phyloP scores from a whole-genome alignment of 1,139 yeast species.

The Sugiyamaella grinbergsii region DNA sequence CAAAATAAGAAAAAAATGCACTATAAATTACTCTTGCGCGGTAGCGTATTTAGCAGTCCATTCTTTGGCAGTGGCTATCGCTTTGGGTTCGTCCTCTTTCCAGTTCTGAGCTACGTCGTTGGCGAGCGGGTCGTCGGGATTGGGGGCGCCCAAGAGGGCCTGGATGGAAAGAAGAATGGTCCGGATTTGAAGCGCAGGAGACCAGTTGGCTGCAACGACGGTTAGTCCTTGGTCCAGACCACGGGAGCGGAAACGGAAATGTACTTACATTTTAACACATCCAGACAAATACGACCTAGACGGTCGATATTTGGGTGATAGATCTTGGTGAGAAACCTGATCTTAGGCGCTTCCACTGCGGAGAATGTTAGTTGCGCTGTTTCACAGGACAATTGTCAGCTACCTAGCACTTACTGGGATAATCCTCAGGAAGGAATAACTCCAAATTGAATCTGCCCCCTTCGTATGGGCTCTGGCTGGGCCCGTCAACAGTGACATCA shows the following conservation, averaged over 20 bases:
- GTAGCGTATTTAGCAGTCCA: slow-evolving; percentile 87
- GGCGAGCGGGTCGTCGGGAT: slow-evolving; percentile 97
- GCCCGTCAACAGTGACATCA: slow-evolving; percentile 88
- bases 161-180: slow-evolving; percentile 92
- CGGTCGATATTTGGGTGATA: slow-evolving; percentile 97
- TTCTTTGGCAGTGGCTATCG: slow-evolving; percentile 79
- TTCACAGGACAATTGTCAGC: no score
- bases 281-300: slow-evolving; percentile 91
- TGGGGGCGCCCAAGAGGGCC: slow-evolving; percentile 92
- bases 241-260: not conserved
- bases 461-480: slow-evolving; percentile 81
- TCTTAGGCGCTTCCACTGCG: slow-evolving; percentile 86
- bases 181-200: slow-evolving; percentile 96
- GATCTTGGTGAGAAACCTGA: slow-evolving; percentile 85
- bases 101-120: slow-evolving; percentile 97
- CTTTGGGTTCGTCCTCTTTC: slow-evolving; percentile 81
- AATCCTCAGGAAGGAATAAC: slow-evolving; percentile 82
- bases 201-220: slow-evolving; percentile 67
- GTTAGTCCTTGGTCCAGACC: not conserved
- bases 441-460: slow-evolving; percentile 75
- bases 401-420: slow-evolving; percentile 63
- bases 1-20: not conserved
- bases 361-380: slow-evolving; percentile 1
- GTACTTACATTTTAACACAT: slow-evolving; percentile 76
- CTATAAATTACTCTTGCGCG: slow-evolving; percentile 21